Evolutionary conservation across 345 rosid species (phyloP), one percentile per base, ranked within the genome.

Genomic region (Hevea brasiliensis): DNA sequence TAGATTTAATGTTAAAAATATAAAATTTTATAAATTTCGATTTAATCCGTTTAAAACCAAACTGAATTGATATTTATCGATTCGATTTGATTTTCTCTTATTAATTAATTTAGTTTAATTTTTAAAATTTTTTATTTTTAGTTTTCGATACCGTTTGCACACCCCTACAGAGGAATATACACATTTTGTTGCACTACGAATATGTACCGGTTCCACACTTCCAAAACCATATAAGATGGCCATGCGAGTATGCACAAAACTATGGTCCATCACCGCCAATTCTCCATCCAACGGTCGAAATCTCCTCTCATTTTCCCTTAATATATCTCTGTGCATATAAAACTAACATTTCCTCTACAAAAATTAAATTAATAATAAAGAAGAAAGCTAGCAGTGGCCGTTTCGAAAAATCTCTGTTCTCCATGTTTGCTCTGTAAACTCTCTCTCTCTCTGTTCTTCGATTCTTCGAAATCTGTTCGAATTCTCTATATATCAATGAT

Each of bases 391-490:
- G 2, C 2, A 69, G 58, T n/a, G 62, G 29, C 64, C 60, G 71
- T 74, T 80, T 77, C 48, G 61, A 61, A 75, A 73, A 80, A 65
- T 74, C 75, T 75, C 76, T 75, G 27, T 26, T 47, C 17, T 55
- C 44, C 67, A 0, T 62, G 55, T 40, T 60, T 44, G 59, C 71
- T 60, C 71, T 70, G 72, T 70, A 70, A 61, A 47, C 23, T 18
- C 9, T n/a, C 53, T 23, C 6, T 6, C 8, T 55, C 51, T 60
- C 51, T 73, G 65, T 29, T 14, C 37, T 20, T 73, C 35, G 21
- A 14, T 32, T 65, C 44, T 57, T 57, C 41, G 24, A 14, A 44
- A 23, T 63, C 26, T 13, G 37, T 63, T n/a, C 41, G 15, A 47
- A 47, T 47, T 50, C 17, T 50, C 55, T 4, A 13, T 47, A 47